phyloP scores from a whole-genome alignment of 2,329 filamentous ascomycete genomes.

The Calycina marina region DNA sequence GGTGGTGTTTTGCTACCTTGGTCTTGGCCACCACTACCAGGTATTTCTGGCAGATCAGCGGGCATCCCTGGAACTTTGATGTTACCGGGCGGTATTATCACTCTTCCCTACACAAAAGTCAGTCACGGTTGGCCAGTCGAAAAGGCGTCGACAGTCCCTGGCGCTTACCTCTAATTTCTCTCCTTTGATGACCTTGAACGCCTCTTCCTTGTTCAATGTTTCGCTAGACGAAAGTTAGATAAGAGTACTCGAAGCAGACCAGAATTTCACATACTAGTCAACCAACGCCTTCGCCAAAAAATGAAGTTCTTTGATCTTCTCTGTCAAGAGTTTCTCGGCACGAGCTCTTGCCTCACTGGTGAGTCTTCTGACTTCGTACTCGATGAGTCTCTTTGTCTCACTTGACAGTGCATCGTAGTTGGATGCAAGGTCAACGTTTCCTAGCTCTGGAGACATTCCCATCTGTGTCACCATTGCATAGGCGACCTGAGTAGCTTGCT shows the following conservation, averaged over 20 bases:
- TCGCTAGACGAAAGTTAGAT: slow-evolving; percentile 33
- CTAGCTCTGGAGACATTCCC: slow-evolving; percentile 78
- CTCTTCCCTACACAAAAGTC: no score
- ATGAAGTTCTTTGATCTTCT: slow-evolving; percentile 74
- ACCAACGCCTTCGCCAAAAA: slow-evolving; percentile 77
- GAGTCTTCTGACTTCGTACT: slow-evolving; percentile 72
- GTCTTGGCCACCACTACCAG: neutral
- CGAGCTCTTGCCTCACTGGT: slow-evolving; percentile 70
- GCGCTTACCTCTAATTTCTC: slow-evolving; percentile 73
- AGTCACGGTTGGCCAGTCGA: no score
- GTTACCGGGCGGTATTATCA: slow-evolving; percentile 42
- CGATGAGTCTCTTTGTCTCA: slow-evolving; percentile 75
- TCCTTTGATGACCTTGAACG: slow-evolving; percentile 76
- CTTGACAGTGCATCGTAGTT: slow-evolving; percentile 73
- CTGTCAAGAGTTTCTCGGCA: slow-evolving; percentile 54
- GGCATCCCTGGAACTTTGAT: slow-evolving; percentile 49
- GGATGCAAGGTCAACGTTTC: slow-evolving; percentile 75
- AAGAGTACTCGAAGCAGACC: neutral
- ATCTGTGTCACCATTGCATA: slow-evolving; percentile 79
- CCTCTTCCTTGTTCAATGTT: slow-evolving; percentile 77
- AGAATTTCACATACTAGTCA: slow-evolving; percentile 47
- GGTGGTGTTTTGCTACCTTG: neutral
- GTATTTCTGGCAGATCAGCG: neutral
- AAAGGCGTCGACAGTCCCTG: no score
- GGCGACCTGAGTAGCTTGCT: slow-evolving; percentile 65